A percentile compares a stretch with the other conserved stretches of the same genome.
Evolutionary conservation across 257 asterid genomes (phyloP).

Genomic region (Coffea eugenioides): DNA sequence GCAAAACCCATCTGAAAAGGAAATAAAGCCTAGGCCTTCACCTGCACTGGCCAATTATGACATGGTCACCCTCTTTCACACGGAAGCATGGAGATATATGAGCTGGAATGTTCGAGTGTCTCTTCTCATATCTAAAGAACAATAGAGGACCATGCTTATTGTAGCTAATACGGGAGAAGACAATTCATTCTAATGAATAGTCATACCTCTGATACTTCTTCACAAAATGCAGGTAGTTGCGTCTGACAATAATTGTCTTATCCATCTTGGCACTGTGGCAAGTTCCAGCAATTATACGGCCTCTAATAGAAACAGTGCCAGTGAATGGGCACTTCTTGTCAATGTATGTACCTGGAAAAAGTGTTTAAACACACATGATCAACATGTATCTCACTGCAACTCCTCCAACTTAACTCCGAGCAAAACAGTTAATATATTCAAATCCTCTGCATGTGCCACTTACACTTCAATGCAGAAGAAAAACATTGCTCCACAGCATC

Average conservation of each 20-base stretch:
- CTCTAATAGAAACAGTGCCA: constrained; percentile 78
- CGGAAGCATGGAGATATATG: constrained; percentile 89
- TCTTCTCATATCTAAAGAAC: constrained; percentile 61
- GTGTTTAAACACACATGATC: not conserved
- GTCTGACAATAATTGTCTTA: constrained; percentile 67
- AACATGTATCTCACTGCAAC: not conserved
- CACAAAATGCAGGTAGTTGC: constrained; percentile 74
- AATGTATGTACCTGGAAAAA: constrained; percentile 55
- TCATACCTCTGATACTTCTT: constrained; percentile 69
- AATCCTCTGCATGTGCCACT: too few species aligned
- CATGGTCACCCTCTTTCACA: constrained; percentile 81
- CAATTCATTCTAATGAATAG: not conserved
- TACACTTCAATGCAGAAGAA: too few species aligned
- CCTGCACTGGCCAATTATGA: constrained; percentile 91
- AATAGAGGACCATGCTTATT: not conserved
- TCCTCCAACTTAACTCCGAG: not conserved
- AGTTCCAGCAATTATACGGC: constrained; percentile 78
- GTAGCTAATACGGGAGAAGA: not conserved
- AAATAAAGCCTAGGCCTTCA: constrained; percentile 4
- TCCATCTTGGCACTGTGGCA: constrained; percentile 93
- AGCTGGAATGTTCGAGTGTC: constrained; percentile 82
- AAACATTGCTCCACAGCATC: not conserved
- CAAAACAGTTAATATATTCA: not conserved
- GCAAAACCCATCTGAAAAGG: not conserved
- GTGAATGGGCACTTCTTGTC: constrained; percentile 88